A percentile compares a stretch with the other conserved stretches of the same genome.
phyloP scores from a whole-genome alignment of 805 yeast genomes.

The Ogataea neopini region DNA sequence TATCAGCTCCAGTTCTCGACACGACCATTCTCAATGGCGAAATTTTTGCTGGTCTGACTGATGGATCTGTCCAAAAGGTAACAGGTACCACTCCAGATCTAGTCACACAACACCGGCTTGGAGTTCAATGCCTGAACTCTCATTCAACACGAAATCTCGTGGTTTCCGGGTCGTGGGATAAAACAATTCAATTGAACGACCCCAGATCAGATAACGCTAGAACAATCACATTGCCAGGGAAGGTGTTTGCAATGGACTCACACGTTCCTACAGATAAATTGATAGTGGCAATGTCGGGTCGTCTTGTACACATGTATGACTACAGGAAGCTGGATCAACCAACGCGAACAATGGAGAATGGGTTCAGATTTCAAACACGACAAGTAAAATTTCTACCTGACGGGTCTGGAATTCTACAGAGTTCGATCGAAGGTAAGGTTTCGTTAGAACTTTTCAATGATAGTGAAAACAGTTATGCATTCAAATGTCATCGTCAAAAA shows the following conservation, averaged over 20 bases:
- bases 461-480: slow-evolving; percentile 58
- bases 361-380: slow-evolving; percentile 57
- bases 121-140: slow-evolving; percentile 40
- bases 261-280: slow-evolving; percentile 33
- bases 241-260: slow-evolving; percentile 65
- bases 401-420: slow-evolving; percentile 59
- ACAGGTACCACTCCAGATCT: slow-evolving; percentile 22
- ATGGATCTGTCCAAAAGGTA: slow-evolving; percentile 52
- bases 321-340: slow-evolving; percentile 18
- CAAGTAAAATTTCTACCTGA: slow-evolving; percentile 56
- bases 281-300: slow-evolving; percentile 53
- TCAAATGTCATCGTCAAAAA: slow-evolving; percentile 70
- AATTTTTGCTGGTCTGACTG: slow-evolving; percentile 43
- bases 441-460: slow-evolving; percentile 63
- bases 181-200: slow-evolving; percentile 50
- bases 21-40: slow-evolving; percentile 8
- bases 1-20: slow-evolving; percentile 18
- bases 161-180: slow-evolving; percentile 66
- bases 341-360: slow-evolving; percentile 13
- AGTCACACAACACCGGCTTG: slow-evolving; percentile 35
- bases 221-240: slow-evolving; percentile 39
- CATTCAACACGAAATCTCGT: slow-evolving; percentile 36
- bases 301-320: slow-evolving; percentile 60
- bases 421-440: slow-evolving; percentile 79
- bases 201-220: slow-evolving; percentile 30